These are phyloP conservation scores for Candida andamanensis DNA, from an alignment of 805 yeast species.

Conservation along the genomic window DNA sequence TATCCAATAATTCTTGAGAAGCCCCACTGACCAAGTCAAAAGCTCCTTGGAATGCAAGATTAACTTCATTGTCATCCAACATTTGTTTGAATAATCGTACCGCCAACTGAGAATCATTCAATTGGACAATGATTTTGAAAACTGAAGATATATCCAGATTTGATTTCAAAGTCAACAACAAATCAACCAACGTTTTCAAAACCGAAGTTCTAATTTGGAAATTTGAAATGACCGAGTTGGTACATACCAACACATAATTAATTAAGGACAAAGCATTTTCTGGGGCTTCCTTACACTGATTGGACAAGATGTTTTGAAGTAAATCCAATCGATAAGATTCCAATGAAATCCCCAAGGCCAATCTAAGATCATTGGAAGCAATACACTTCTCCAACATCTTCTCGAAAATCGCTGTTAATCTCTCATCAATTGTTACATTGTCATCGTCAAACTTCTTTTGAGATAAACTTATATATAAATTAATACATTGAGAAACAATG, in stretches of 20 bases:
- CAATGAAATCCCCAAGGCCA: slow-evolving; percentile 86
- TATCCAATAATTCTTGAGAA: slow-evolving; percentile 77
- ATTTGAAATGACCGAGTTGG: slow-evolving; percentile 61
- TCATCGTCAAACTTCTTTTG: slow-evolving; percentile 35
- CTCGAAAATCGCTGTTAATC: slow-evolving; percentile 69
- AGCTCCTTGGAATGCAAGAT: slow-evolving; percentile 86
- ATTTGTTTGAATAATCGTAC: slow-evolving; percentile 60
- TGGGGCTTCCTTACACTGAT: slow-evolving; percentile 38
- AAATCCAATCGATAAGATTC: slow-evolving; percentile 86
- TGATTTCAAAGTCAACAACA: slow-evolving; percentile 48
- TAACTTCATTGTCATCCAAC: slow-evolving; percentile 43
- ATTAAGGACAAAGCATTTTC: slow-evolving; percentile 52
- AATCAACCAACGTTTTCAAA: slow-evolving; percentile 55
- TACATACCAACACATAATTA: slow-evolving; percentile 70
- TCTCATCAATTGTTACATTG: slow-evolving; percentile 45
- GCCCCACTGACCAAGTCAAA: slow-evolving; percentile 91
- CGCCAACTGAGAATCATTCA: slow-evolving; percentile 73
- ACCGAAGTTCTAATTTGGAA: slow-evolving; percentile 63
- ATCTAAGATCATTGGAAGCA: slow-evolving; percentile 60
- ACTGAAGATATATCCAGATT: slow-evolving; percentile 78
- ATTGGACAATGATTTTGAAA: slow-evolving; percentile 81
- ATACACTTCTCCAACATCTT: slow-evolving; percentile 82
- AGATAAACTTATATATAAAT: slow-evolving; percentile 66
- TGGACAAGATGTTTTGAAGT: slow-evolving; percentile 52
- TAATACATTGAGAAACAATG: slow-evolving; percentile 88